A percentile compares a stretch with the other conserved stretches of the same genome.
These are phyloP conservation scores for Chrysoporthe deuterocubensis DNA, from an alignment of 2,329 filamentous ascomycete species.

Conservation along the genomic window DNA sequence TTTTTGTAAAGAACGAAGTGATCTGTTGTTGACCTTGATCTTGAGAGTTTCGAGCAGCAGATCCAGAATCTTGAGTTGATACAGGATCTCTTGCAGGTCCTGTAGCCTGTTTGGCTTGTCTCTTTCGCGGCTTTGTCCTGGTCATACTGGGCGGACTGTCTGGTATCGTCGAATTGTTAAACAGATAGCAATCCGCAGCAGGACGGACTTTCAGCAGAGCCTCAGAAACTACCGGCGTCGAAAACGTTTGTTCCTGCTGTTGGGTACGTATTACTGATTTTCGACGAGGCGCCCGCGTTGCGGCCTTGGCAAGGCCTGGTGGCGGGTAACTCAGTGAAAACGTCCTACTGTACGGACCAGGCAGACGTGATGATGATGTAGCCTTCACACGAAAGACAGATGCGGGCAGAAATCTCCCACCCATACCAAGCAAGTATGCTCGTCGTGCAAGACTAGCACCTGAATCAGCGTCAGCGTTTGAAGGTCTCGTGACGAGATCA, in stretches of 20 bases:
- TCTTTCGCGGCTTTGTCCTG: neutral
- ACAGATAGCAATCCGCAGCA: neutral
- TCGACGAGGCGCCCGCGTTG: neutral
- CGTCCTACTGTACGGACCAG: neutral
- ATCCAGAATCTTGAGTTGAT: neutral
- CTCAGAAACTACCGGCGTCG: neutral
- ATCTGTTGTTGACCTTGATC: neutral
- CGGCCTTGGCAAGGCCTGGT: neutral
- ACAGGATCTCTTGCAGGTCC: neutral
- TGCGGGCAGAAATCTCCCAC: neutral
- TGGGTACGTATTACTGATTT: neutral
- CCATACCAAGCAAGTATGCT: neutral
- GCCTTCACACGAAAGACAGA: neutral
- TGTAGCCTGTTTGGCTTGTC: neutral
- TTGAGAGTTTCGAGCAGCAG: neutral
- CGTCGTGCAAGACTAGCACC: neutral
- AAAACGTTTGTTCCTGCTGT: neutral
- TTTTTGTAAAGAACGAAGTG: neutral
- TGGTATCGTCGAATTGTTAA: neutral
- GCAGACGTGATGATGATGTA: neutral
- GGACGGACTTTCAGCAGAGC: neutral
- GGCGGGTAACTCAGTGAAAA: neutral
- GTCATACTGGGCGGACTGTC: constrained; percentile 1
- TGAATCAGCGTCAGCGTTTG: neutral
- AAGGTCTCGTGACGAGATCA: neutral